Evolutionary conservation across 108 stramenopile genomes (phyloP), one percentile per base, ranked within the genome.

Genomic region (Nitzschia sp.): DNA sequence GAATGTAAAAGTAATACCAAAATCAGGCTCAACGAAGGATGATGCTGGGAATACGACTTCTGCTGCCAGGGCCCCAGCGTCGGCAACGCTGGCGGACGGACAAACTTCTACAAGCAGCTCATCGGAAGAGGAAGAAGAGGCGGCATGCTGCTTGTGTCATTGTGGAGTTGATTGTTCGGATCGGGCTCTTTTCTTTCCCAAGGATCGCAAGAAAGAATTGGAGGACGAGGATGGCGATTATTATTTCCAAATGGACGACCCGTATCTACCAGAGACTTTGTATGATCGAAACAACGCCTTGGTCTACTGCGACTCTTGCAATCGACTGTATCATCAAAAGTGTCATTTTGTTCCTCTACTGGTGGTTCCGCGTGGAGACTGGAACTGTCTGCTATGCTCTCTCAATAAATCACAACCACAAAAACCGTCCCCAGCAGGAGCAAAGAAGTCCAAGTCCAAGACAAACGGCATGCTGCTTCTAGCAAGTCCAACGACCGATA

Each of bases 261-360:
- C 85, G 4, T 85, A 77, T 44, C 63, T 94, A n/a, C 87, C 85
- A 5, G 65, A 63, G 21, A 36, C 36, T 52, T 69, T 91, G 4
- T 79, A 89, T 72, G 86, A 94, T 69, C 82, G 83, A 30, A 59
- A 80, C 62, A 94, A 94, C 78, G 79, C 86, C 26, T 58, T 94
- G 46, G 79, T 94, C 13, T 78, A 89, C 50, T 94, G 92, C 45
- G 89, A 94, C 66, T 75, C 78, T 23, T 94, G 92, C 72, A 73
- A 91, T 65, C 82, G 92, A 48, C 70, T 88, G 22, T 95, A 82
- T 68, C 94, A 95, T 71, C 94, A 95, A 67, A 85, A 78, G 57
- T 95, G 94, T 76, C 94, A 92, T 63, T 95, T 92, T 63, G 85
- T 92, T 19, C 94, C 94, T 0, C 58, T 92, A n/a, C 61, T 91